Evolutionary conservation across 441 rosid genomes (phyloP), one percentile per base, ranked within the genome.

Genomic region (Populus hybrid): DNA sequence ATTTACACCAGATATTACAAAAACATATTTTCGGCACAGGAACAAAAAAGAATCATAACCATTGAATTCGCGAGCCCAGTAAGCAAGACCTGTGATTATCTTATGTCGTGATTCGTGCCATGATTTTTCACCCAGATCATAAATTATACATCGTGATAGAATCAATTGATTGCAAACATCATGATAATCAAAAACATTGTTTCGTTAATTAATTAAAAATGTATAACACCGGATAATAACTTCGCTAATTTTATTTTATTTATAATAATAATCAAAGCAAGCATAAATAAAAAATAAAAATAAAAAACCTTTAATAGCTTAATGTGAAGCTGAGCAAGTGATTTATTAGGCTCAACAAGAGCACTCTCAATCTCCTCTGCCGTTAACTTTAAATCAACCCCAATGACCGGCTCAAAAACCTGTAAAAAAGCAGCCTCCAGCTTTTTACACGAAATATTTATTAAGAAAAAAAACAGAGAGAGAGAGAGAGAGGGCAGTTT

Each of bases 361-460:
- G 91, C 97, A 65, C 53, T 82, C 86, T 94, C 98, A 23, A 94
- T 85, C 68, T 90, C 94, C 71, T 93, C 98, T 9, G 91, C 91
- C 6, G 94, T 83, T 71, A 93, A 26, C 85, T 88, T 93, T 86
- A 90, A 57, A 77, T 85, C 88, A 10, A 70, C 81, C 66, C 80
- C 91, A 23, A 94, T 63, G 66, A 93, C 86, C 19, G 91, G 87
- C 86, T 83, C 86, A 78, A 93, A 93, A 65, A 91, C 94, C 98
- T 94, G 81, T 53, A 81, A 81, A 40, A 5, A 78, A 34, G 46
- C 24, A 74, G 68, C 21, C 66, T 16, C 28, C 53, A 26, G 23
- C n/a, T 11, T 7, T 5, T 19, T n/a, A 36, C 21, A 24, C 24
- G 19, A 40, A 2, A 30, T 21, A 11, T 32, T 70, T 67, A 76